Evolutionary conservation across 2,329 filamentous ascomycete genomes (phyloP).

Genomic region (Calonectria pteridis): DNA sequence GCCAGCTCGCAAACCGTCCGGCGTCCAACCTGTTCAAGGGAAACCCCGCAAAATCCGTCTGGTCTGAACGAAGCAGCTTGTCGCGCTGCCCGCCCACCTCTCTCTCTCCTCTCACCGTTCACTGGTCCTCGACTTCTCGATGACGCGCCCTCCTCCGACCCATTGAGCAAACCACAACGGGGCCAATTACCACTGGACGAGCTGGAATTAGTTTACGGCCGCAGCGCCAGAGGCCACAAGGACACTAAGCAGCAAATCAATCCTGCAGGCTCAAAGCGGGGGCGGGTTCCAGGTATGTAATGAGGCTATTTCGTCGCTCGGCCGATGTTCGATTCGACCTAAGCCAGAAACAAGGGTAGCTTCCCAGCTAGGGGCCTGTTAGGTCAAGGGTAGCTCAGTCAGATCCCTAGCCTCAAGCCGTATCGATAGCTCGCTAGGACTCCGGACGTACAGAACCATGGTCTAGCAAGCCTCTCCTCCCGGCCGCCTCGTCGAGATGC

Average conservation of each 20-base stretch:
- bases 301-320: conserved; percentile 28
- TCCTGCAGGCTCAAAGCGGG: conserved; percentile 4
- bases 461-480: conserved; percentile 8
- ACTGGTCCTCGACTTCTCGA: not conserved
- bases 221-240: not conserved
- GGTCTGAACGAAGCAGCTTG: conserved; percentile 8
- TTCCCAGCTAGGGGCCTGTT: conserved; percentile 13
- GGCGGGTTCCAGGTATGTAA: conserved; percentile 35
- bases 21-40: conserved; percentile 15
- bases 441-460: not conserved
- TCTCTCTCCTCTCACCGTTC: not conserved
- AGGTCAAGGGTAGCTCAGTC: conserved; percentile 20
- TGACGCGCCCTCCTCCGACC: conserved; percentile 14
- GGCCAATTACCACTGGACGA: conserved; percentile 30
- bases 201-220: conserved; percentile 16
- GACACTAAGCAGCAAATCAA: conserved; percentile 8
- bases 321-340: conserved; percentile 26
- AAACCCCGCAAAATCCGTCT: conserved; percentile 25
- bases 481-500: not conserved
- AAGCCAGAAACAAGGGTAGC: conserved; percentile 23
- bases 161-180: conserved; percentile 37
- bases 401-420: conserved; percentile 2
- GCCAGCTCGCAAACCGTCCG: conserved; percentile 10
- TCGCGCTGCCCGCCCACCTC: conserved; percentile 3
- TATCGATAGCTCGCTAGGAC: conserved; percentile 15